Conservation (phyloP, 2,329 filamentous ascomycete species). For the Harringtonia aguacate region DNA sequence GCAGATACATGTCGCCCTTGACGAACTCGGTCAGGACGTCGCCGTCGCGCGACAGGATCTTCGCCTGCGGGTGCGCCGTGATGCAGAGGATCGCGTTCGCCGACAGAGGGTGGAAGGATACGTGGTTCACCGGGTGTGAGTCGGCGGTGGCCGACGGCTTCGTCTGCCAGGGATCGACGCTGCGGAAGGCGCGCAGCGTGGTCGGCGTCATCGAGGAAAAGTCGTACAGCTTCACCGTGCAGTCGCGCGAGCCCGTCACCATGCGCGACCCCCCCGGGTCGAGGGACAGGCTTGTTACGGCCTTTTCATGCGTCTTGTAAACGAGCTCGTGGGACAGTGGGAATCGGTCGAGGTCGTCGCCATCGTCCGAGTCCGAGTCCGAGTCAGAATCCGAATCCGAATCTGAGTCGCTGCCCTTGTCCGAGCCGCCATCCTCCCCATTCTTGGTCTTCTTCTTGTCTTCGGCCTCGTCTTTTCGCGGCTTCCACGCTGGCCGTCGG, state of each 20-base stretch:
- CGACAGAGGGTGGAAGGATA: conserved; percentile 75
- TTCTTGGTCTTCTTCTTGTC: conserved; percentile 17
- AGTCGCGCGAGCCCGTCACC: conserved; percentile 85
- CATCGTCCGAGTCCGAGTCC: conserved; percentile 30
- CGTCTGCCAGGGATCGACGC: conserved; percentile 71
- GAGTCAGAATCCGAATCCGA: conserved; percentile 26
- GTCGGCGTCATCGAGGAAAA: conserved; percentile 93
- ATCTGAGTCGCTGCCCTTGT: conserved; percentile 17
- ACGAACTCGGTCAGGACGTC: conserved; percentile 78
- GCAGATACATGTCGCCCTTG: conserved; percentile 96
- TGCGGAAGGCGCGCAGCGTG: conserved; percentile 87
- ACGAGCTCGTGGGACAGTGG: conserved; percentile 89
- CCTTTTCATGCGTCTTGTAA: conserved; percentile 82
- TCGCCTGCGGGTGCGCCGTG: conserved; percentile 80
- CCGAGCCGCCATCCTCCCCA: conserved; percentile 12
- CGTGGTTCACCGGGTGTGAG: conserved; percentile 77
- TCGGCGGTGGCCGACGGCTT: conserved; percentile 65
- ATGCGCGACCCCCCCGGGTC: conserved; percentile 79
- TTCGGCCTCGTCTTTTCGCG: conserved; percentile 21
- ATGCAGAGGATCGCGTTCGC: conserved; percentile 77
- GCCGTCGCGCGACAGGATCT: conserved; percentile 81
- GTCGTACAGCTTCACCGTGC: conserved; percentile 85
- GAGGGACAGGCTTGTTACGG: conserved; percentile 73
- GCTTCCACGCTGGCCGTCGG: conserved; percentile 44
- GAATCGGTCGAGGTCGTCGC: conserved; percentile 74